Evolutionary conservation across 2,329 filamentous ascomycete species (phyloP), one percentile per base, ranked within the genome.

Genomic region (Cladorrhinum sp.): DNA sequence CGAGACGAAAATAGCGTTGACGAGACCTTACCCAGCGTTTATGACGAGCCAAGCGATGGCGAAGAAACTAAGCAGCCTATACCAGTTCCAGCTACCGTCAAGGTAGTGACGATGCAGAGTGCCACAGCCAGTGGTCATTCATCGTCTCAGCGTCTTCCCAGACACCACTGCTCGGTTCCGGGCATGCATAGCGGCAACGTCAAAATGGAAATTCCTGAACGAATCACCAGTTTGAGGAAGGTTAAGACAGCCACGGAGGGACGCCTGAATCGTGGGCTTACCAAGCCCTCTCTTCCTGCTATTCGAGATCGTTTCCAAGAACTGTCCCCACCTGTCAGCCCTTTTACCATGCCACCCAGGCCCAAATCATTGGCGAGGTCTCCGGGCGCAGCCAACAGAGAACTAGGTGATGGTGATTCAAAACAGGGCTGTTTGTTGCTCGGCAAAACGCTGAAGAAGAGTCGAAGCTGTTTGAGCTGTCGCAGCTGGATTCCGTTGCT

Each of bases 181-280:
- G 59, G 54, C 56, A 64, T 67, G 56, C 58, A 41, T 61, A 64
- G 52, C 38, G 62, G 64, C 36, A 65, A 64, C 55, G 61, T 64
- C 45, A 63, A 51, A 22, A 50, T 64, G 23, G 49, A 54, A 3
- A 57, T 64, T 18, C 62, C 65, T 5, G 48, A 61, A n/a, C 58
- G 61, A 24, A 58, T 50, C 10, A 63, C 62, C 2, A 67, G 62
- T 55, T 49, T 65, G 20, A 27, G 48, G 38, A 62, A 58, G 36
- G 24, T 25, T 38, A 60, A 60, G 20, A 45, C 38, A 49, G 36
- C 32, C 18, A 51, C 49, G 23, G 3, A 36, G 48, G 16, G 54
- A 20, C 13, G 9, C 48, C 10, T 20, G 45, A 1, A 13, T 57
- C 56, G 57, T 38, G 58, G 29, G 27, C 16, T 45, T 18, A 45